phyloP scores from a whole-genome alignment of 2,329 filamentous ascomycete species.

The Pestalotiopsis sp. region DNA sequence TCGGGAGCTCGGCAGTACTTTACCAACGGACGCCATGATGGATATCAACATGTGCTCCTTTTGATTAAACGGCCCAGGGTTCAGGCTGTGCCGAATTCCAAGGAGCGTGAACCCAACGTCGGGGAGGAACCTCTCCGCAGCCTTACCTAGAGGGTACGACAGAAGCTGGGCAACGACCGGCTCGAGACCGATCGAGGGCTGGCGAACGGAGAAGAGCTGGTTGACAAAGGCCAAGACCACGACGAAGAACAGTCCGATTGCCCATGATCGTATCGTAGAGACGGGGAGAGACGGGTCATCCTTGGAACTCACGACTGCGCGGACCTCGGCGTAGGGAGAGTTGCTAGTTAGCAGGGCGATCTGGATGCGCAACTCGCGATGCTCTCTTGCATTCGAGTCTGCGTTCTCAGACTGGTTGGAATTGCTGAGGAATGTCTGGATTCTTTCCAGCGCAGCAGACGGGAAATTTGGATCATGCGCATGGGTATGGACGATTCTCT shows the following conservation, averaged over 20 bases:
- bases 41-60: constrained; percentile 61
- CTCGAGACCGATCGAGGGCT: constrained; percentile 41
- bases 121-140: constrained; percentile 36
- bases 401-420: constrained; percentile 18
- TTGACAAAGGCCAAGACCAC: constrained; percentile 36
- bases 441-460: background rate
- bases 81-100: constrained; percentile 50
- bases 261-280: constrained; percentile 41
- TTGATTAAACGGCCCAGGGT: constrained; percentile 58
- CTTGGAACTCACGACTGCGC: constrained; percentile 43
- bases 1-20: background rate
- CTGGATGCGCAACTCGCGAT: constrained; percentile 32
- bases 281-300: constrained; percentile 43
- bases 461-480: background rate
- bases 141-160: constrained; percentile 38
- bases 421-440: background rate
- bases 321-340: constrained; percentile 44
- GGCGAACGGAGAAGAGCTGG: constrained; percentile 44
- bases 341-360: constrained; percentile 26
- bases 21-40: constrained; percentile 59
- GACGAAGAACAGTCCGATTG: constrained; percentile 38
- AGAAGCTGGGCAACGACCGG: constrained; percentile 44
- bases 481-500: background rate
- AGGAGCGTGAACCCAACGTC: constrained; percentile 37
- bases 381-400: constrained; percentile 37